These are phyloP conservation scores for Coemansia sp. DNA, from an alignment of 192 early-diverging fungal species.

Conservation along the genomic window DNA sequence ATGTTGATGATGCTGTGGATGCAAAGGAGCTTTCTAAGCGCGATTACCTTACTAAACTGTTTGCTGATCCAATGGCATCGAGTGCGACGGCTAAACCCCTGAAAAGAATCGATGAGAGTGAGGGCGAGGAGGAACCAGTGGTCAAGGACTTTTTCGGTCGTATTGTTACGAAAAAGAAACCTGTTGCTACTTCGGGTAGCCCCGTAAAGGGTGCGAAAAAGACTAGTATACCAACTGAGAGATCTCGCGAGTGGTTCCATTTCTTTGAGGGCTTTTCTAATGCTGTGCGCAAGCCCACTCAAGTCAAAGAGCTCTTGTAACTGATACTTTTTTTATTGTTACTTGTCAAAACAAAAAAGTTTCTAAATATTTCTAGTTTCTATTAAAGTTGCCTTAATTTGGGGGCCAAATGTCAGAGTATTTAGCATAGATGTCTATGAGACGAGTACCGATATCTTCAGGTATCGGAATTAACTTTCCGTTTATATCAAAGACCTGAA, in stretches of 20 bases:
- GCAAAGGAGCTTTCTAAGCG: slow-evolving; percentile 30
- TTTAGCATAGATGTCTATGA: too few relatives aligned
- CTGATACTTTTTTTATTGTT: not conserved
- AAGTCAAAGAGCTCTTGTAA: slow-evolving; percentile 67
- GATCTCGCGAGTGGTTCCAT: slow-evolving; percentile 64
- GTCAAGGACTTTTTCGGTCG: slow-evolving; percentile 84
- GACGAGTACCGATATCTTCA: too few relatives aligned
- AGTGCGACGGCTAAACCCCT: not conserved
- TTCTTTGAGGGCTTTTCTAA: slow-evolving; percentile 93
- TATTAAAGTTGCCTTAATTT: not conserved
- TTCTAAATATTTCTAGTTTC: not conserved
- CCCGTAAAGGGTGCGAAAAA: slow-evolving; percentile 15
- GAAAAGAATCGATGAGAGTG: slow-evolving; percentile 3
- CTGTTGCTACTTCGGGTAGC: not conserved
- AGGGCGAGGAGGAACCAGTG: slow-evolving; percentile 1
- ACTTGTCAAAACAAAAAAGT: not conserved
- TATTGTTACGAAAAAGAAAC: slow-evolving; percentile 45
- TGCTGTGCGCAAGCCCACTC: slow-evolving; percentile 80
- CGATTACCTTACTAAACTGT: slow-evolving; percentile 32
- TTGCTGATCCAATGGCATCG: slow-evolving; percentile 31
- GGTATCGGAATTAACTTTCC: too few relatives aligned
- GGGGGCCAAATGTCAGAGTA: too few relatives aligned
- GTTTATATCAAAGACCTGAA: too few relatives aligned
- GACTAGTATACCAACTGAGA: slow-evolving; percentile 12
- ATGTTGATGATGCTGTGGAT: slow-evolving; percentile 13